Base-by-base conservation (phyloP, 495 filamentous ascomycete species). In the Physcia stellaris region DNA sequence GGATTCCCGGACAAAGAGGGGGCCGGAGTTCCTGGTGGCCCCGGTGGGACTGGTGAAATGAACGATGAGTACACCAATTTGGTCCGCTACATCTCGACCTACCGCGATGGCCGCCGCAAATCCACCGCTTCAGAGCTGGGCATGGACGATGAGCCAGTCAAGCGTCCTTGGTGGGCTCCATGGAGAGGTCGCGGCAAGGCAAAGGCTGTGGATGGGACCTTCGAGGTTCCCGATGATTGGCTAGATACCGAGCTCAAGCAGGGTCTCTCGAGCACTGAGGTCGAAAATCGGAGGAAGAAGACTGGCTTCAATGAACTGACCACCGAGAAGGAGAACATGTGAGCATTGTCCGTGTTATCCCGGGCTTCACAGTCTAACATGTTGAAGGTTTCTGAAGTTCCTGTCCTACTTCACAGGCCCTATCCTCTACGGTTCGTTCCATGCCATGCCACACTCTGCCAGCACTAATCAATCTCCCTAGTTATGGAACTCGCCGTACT, bases 401-500 rank as follows among this genome's bases (percentile, higher is more conserved):
- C 60, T 86, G 45, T 67, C 75, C 55, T 87, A 78, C 61, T 87
- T 87, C 67, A 75, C 67, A 51, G 81, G 82, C 54, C 82, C 82
- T 43, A 83, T 87, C 64, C 77, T 87, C 37, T 86, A 85, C 64
- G 80, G 81, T 85, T 64, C 56, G 71, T 60, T 36, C 20, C n/a
- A 36, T 22, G n/a, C n/a, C n/a, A n/a, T n/a, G n/a, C n/a, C n/a
- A n/a, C n/a, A n/a, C n/a, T n/a, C n/a, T 35, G 28, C 3, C 22
- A n/a, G 18, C 6, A 17, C 17, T 32, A 11, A 43, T 27, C 12
- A 13, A 18, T 3, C 24, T 13, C 9, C 38, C 41, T 51, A 86
- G 81, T 84, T 54, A 86, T 87, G 82, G 80, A 87, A 74, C 51
- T 87, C 50, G 82, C 82, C 66, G 80, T 83, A 47, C 57, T 84